Base-by-base conservation (phyloP, 768 basidiomycete species). In the Leccinum longicurvipes region DNA sequence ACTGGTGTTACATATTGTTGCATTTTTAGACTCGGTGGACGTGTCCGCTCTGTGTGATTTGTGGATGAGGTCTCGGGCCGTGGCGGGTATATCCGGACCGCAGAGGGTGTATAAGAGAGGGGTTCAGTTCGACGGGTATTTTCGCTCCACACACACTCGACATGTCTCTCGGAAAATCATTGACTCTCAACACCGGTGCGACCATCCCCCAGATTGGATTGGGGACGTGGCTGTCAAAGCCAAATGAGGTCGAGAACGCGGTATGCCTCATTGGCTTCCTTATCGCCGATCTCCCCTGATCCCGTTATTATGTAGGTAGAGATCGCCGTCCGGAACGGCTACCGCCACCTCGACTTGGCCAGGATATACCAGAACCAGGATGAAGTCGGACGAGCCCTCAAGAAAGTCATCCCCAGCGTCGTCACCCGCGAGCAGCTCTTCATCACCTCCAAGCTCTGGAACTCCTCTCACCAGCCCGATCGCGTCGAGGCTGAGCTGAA, bases 391-490 rank as follows among this genome's bases (percentile, higher is more conserved):
- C 76, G 77, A 3, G 87, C 87, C 2, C 76, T 91, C 65, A 86
- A 86, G 72, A 87, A 87, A 66, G 81, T 92, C 66, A 83, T 91
- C 57, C 85, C 85, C 1, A 81, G 82, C 9, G 86, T 91, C 51
- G 88, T 91, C 57, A 81, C 84, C 65, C 87, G 91, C 60, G 83
- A 89, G 67, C 85, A 93, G 14, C 79, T 93, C 53, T 91, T 87
- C 71, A 84, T 89, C 70, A 90, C 89, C 3, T 84, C 83, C 42
- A 91, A 94, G 71, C 79, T 91, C 47, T 93, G 91, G 91, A 92
- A 92, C 72, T 77, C 79, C 47, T 76, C 81, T 10, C 90, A 91
- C 66, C 79, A 77, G 56, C 84, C 87, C 5, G 77, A 80, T 8
- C 69, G 78, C 50, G 89, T 88, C 27, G 87, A 86, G 75, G 82